Percentiles rank a stretch among this genome's conserved stretches.
Conservation (phyloP, 2,329 filamentous ascomycete genomes). For the Capronia americana region DNA sequence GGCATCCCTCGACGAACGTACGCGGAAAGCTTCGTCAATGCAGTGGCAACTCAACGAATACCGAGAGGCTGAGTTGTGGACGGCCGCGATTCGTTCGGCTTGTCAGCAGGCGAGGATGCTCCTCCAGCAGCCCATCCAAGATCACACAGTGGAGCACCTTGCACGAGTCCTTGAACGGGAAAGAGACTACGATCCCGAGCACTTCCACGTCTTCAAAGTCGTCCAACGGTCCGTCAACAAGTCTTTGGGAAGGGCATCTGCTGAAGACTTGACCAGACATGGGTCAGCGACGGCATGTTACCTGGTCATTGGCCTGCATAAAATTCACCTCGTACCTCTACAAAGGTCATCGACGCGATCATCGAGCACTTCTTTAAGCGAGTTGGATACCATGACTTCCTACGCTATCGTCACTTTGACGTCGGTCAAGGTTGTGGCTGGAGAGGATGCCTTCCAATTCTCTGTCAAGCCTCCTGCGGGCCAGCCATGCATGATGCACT, state of each 20-base stretch:
- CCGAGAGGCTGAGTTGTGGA: slow-evolving; percentile 70
- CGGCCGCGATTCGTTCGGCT: slow-evolving; percentile 66
- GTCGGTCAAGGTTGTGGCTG: slow-evolving; percentile 63
- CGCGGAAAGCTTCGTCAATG: slow-evolving; percentile 65
- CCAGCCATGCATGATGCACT: slow-evolving; percentile 61
- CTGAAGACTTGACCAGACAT: slow-evolving; percentile 70
- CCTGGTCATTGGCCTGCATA: slow-evolving; percentile 72
- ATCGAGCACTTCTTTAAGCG: slow-evolving; percentile 60
- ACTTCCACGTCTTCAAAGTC: slow-evolving; percentile 72
- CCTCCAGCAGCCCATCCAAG: slow-evolving; percentile 55
- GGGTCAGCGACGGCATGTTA: slow-evolving; percentile 68
- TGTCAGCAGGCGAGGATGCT: slow-evolving; percentile 43
- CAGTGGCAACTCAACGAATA: slow-evolving; percentile 69
- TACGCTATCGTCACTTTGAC: slow-evolving; percentile 70
- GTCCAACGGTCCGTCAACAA: slow-evolving; percentile 68
- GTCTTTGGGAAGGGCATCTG: slow-evolving; percentile 62
- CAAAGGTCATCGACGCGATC: slow-evolving; percentile 62
- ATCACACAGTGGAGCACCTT: slow-evolving; percentile 65
- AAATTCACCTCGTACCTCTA: slow-evolving; percentile 71
- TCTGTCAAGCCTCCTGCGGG: slow-evolving; percentile 67
- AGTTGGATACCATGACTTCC: slow-evolving; percentile 59
- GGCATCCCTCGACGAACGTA: slow-evolving; percentile 70
- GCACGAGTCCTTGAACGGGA: slow-evolving; percentile 68
- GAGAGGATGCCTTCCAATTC: slow-evolving; percentile 71
- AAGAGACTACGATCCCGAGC: slow-evolving; percentile 70